Evolutionary conservation across 2,329 filamentous ascomycete genomes (phyloP), one percentile per base, ranked within the genome.

Genomic region (Ascocoryne sarcoides): DNA sequence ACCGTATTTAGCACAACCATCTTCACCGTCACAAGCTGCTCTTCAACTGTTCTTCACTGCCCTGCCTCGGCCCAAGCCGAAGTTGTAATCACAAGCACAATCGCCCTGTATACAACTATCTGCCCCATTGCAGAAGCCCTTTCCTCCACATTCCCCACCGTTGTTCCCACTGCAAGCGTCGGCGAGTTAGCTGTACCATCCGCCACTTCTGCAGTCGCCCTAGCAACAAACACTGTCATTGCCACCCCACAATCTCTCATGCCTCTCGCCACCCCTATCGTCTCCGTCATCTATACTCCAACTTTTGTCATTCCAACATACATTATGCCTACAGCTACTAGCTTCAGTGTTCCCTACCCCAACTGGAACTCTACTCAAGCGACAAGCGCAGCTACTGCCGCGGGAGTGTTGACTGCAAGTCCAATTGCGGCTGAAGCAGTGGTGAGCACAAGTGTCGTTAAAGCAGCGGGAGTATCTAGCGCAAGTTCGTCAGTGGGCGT

Each of bases 31-130:
- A 47, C 44, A 3, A 38, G 37, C 33, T 50, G 49, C 37, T 43
- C 42, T 15, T 16, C 42, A 5, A 45, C 45, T 7, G 48, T 46
- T 10, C 31, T 50, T 18, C 39, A 49, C 23, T 51, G 50, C 15
- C 48, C 50, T 10, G 41, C 44, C 8, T 37, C 17, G 9, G 26
- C 39, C 3, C 16, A 42, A 9, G 34, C 19, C 18, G 35, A 43
- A 14, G 30, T 44, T 5, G 36, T 49, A 14, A 38, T 51, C 14
- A 51, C 48, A 3, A 39, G 32, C 29, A 50, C 44, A 10, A 30
- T 18, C 4, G 28, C 44, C 7, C 34, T 47, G 15, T 48, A 50
- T 20, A 52, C 47, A 5, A 47, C 48, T 2, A 30, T 47, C 10
- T 50, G 47, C 36, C 44, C 49, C 12, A 40, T 43, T 12, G 39